Evolutionary conservation across 2,329 filamentous ascomycete genomes (phyloP).

Genomic region (Periglandula ipomoeae): DNA sequence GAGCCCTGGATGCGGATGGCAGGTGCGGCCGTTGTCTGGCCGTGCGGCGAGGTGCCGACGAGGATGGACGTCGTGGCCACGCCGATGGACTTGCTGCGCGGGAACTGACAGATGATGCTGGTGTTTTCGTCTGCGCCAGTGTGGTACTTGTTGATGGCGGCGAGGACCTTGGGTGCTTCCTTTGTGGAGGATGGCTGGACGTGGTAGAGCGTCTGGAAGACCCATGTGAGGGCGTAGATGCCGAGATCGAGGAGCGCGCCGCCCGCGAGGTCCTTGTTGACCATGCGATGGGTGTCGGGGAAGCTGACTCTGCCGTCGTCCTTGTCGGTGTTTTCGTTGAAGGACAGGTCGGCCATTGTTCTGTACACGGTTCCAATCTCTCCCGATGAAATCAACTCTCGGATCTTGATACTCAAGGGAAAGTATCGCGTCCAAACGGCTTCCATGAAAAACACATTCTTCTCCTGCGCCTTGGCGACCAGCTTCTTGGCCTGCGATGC

Average conservation of each 20-base stretch:
- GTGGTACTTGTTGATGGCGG: constrained; percentile 62
- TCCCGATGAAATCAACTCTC: constrained; percentile 51
- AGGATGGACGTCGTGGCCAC: constrained; percentile 61
- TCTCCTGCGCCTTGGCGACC: constrained; percentile 60
- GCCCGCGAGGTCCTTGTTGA: constrained; percentile 75
- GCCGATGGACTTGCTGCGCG: constrained; percentile 57
- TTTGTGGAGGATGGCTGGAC: constrained; percentile 60
- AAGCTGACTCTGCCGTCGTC: constrained; percentile 40
- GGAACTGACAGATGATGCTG: constrained; percentile 70
- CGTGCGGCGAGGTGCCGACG: constrained; percentile 52
- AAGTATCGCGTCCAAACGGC: constrained; percentile 88
- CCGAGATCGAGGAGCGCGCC: constrained; percentile 78
- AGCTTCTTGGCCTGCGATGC: constrained; percentile 67
- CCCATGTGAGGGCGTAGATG: constrained; percentile 83
- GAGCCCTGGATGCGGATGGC: constrained; percentile 73
- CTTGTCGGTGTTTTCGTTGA: constrained; percentile 49
- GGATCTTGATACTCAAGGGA: constrained; percentile 67
- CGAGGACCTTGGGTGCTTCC: constrained; percentile 57
- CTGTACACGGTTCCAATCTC: constrained; percentile 53
- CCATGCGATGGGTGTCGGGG: constrained; percentile 60
- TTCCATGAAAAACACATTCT: constrained; percentile 72
- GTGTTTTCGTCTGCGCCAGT: constrained; percentile 72
- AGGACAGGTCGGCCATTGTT: constrained; percentile 50
- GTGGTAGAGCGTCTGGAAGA: constrained; percentile 83
- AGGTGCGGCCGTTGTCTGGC: constrained; percentile 49